phyloP scores from a whole-genome alignment of 1,284 basidiomycete genomes.

The Ustilago loliicola region DNA sequence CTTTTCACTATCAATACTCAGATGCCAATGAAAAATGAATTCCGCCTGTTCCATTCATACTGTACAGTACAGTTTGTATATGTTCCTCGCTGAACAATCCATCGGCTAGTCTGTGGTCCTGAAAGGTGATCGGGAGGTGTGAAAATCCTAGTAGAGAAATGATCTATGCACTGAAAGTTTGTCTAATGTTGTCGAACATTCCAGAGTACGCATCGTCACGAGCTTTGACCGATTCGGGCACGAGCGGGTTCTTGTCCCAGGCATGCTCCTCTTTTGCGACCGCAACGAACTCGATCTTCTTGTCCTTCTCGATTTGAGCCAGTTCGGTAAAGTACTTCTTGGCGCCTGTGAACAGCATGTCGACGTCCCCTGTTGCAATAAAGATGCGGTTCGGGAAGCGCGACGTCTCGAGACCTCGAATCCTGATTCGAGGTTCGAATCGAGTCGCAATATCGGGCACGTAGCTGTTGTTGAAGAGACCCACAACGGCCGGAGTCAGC shows the following conservation, averaged over 20 bases:
- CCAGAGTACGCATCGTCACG: conserved; percentile 33
- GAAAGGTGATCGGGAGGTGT: background rate
- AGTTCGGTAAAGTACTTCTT: conserved; percentile 50
- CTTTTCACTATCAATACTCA: background rate
- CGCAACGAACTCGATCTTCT: conserved; percentile 37
- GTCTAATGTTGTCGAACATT: conserved; percentile 38
- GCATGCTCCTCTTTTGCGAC: conserved; percentile 59
- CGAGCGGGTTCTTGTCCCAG: conserved; percentile 59
- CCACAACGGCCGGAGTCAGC: conserved; percentile 29
- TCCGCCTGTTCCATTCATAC: too few species aligned
- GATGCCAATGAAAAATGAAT: too few species aligned
- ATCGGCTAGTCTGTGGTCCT: too few species aligned
- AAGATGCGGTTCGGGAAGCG: conserved; percentile 52
- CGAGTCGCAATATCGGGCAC: conserved; percentile 29
- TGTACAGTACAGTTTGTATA: too few species aligned
- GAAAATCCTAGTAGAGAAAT: background rate
- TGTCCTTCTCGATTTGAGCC: conserved; percentile 28
- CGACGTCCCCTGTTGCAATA: conserved; percentile 54
- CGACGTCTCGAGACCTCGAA: conserved; percentile 33
- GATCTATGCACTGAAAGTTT: conserved; percentile 7
- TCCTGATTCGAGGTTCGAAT: conserved; percentile 37
- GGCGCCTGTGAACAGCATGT: conserved; percentile 50
- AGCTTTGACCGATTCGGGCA: conserved; percentile 31
- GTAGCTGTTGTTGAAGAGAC: conserved; percentile 57
- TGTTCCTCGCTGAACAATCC: too few species aligned